A percentile compares a stretch with the other conserved stretches of the same genome.
Conservation (phyloP, 2,329 filamentous ascomycete genomes). For the Beauveria sp. region DNA sequence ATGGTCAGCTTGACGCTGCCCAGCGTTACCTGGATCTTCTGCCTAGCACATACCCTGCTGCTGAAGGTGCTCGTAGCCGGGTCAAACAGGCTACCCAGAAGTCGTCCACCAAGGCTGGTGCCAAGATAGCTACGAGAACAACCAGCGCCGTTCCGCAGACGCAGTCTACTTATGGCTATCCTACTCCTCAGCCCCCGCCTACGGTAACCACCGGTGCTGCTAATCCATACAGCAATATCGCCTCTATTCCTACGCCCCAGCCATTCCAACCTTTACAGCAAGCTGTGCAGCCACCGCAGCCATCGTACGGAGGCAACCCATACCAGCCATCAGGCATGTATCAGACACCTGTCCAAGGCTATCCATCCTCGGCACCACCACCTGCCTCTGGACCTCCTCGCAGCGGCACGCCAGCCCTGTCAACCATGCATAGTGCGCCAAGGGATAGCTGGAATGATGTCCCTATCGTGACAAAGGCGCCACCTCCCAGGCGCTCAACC, state of each 20-base stretch:
- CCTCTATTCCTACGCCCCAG: conserved; percentile 6
- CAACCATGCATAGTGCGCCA: conserved; percentile 57
- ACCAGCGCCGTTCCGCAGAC: conserved; percentile 32
- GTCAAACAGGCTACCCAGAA: conserved; percentile 73
- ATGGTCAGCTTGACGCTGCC: conserved; percentile 78
- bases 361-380: conserved; percentile 29
- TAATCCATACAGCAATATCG: conserved; percentile 21
- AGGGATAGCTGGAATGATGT: conserved; percentile 91
- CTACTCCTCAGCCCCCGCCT: conserved; percentile 33
- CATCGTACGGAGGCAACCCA: conserved; percentile 25
- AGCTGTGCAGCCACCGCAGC: conserved; percentile 19
- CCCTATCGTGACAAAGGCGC: conserved; percentile 70
- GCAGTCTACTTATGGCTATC: conserved; percentile 37
- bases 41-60: conserved; percentile 74
- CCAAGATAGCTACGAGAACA: conserved; percentile 22
- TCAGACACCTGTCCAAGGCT: conserved; percentile 41
- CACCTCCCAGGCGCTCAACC: conserved; percentile 66
- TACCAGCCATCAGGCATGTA: conserved; percentile 42
- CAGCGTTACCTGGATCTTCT: conserved; percentile 88
- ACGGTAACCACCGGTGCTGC: conserved; percentile 20
- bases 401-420: conserved; percentile 59
- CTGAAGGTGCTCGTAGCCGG: conserved; percentile 77
- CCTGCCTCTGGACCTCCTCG: conserved; percentile 39
- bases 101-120: conserved; percentile 20
- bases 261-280: conserved; percentile 15